Evolutionary conservation across 371 early-diverging fungal genomes (phyloP).

Genomic region (Thermomucor indicae-seudaticae): DNA sequence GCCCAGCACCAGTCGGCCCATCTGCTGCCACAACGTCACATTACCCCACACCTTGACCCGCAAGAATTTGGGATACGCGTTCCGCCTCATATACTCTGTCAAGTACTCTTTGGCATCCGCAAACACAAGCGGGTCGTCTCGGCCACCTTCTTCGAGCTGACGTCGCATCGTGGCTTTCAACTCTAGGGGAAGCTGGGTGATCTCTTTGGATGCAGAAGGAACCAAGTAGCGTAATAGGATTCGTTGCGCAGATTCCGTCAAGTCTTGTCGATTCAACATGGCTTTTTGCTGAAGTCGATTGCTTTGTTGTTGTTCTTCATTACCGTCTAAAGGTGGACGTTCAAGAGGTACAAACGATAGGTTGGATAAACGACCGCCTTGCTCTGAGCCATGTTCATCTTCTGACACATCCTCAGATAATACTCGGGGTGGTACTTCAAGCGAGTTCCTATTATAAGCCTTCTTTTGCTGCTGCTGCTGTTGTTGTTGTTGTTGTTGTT

Average conservation of each 20-base stretch:
- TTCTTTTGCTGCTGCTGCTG: background rate
- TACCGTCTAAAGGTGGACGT: slow-evolving; percentile 6
- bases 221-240: slow-evolving; percentile 53
- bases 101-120: slow-evolving; percentile 54
- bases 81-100: slow-evolving; percentile 54
- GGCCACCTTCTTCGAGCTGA: slow-evolving; percentile 35
- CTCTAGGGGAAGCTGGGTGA: slow-evolving; percentile 32
- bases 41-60: slow-evolving; percentile 58
- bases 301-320: background rate
- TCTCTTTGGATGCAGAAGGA: slow-evolving; percentile 51
- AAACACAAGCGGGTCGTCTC: slow-evolving; percentile 54
- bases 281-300: slow-evolving; percentile 8
- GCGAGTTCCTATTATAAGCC: slow-evolving; percentile 1
- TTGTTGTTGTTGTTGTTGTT: slow-evolving; percentile 11
- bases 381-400: background rate
- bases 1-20: slow-evolving; percentile 50
- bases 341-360: slow-evolving; percentile 1
- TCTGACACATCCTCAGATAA: background rate
- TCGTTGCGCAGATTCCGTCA: slow-evolving; percentile 54
- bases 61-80: slow-evolving; percentile 58
- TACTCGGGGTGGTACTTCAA: background rate
- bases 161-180: slow-evolving; percentile 28
- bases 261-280: slow-evolving; percentile 46
- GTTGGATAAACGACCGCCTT: background rate
- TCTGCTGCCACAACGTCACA: slow-evolving; percentile 48